A percentile compares a stretch with the other conserved stretches of the same genome.
These are phyloP conservation scores for Dryas drummondii DNA, from an alignment of 306 rosid genomes.

Conservation along the genomic window DNA sequence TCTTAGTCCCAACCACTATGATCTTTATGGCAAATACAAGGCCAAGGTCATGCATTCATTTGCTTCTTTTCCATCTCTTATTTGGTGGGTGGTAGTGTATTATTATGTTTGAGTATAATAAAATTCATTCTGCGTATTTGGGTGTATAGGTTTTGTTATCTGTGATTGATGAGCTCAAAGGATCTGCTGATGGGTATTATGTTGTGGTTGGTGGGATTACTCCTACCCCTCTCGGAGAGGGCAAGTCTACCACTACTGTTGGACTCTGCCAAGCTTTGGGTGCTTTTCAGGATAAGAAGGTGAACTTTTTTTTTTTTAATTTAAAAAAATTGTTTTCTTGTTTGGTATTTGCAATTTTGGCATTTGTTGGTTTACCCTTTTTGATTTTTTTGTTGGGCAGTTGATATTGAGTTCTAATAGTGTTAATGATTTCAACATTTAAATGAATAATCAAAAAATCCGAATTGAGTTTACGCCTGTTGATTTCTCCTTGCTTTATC, in stretches of 20 bases:
- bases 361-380: not conserved
- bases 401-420: not conserved
- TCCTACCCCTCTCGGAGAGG: constrained; percentile 98
- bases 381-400: not conserved
- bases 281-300: constrained; percentile 95
- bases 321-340: not conserved
- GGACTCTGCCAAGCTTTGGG: constrained; percentile 99
- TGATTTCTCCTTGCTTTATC: not conserved
- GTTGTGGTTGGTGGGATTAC: constrained; percentile 99
- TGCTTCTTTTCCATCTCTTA: not conserved
- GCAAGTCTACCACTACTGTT: constrained; percentile 96
- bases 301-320: constrained; percentile 12
- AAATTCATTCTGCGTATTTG: constrained; percentile 1
- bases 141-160: constrained; percentile 71
- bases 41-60: constrained; percentile 55
- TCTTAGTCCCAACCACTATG: constrained; percentile 74
- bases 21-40: constrained; percentile 89
- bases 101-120: not conserved
- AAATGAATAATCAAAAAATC: not conserved
- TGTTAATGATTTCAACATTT: not conserved
- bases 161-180: constrained; percentile 66
- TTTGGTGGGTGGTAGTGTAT: not conserved
- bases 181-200: constrained; percentile 73
- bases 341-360: not conserved
- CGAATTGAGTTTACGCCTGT: not conserved